Base-by-base conservation (phyloP, 805 yeast species). In the Kuraishia ogatae region DNA sequence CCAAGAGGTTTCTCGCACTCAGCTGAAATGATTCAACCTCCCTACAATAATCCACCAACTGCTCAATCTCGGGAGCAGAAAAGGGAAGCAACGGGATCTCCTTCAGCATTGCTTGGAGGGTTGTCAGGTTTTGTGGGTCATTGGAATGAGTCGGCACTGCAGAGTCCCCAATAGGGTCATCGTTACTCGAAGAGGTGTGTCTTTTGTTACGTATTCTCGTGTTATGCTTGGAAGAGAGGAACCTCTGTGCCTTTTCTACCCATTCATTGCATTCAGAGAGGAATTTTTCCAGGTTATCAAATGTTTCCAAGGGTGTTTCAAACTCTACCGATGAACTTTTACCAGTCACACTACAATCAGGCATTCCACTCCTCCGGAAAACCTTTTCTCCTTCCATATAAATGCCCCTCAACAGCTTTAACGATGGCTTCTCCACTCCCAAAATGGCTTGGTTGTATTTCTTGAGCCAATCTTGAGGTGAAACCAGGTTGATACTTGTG, bases 61-160 rank as follows among this genome's bases (percentile, higher is more conserved):
- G 85, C 20, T 79, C 84, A 60, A 83, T 73, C 62, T 87, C 94
- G 0, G 82, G 77, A 19, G 81, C 71, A 2, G 75, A 65, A 54
- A 86, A 79, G 21, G 79, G 76, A 56, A 85, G 61, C 0, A 64
- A 61, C 2, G 84, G 81, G 3, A 84, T 79, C 50, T 73, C 72
- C 19, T 70, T 68, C 15, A 83, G 61, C 22, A 85, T 60, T 21
- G 57, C 52, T 24, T 73, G 66, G 49, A 82, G 63, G 39, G 68
- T 67, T 13, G 65, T 67, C 3, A 74, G 62, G 4, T 59, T 54
- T 7, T 60, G 60, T 23, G 58, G 55, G 2, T 62, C 64, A 13
- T 48, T 26, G 10, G 10, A 26, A 10, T 6, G 10, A 26, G 29
- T 6, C n/a, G n/a, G n/a, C n/a, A n/a, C n/a, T n/a, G n/a, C n/a